Base-by-base conservation (phyloP, 73 alveolate genomes). In the Symbiodinium natans region DNA sequence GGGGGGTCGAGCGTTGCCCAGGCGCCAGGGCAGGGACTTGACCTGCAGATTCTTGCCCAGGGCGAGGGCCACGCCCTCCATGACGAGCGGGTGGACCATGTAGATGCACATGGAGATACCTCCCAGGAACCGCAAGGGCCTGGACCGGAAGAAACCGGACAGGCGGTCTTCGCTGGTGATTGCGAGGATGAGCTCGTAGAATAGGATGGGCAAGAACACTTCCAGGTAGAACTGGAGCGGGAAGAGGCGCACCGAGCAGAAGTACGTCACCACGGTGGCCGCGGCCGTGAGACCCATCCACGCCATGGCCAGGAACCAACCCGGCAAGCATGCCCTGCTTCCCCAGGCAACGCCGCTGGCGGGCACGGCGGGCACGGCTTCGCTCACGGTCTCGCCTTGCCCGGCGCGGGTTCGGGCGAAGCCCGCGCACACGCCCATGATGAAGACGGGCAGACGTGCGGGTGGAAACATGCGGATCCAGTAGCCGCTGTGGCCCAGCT, bases 381-480 rank as follows among this genome's bases (percentile, higher is more conserved):
- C n/a, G 71, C 19, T 19, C 71, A 13, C 19, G 27, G 19, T 52
- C 10, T 10, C 71, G 19, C 27, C 46, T n/a, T n/a, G 87, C 33
- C 39, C 56, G 10, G 21, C 56, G 7, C 39, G 87, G 54, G 39
- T 40, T 15, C 87, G 87, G 56, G 39, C 39, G 46, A 77, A 17
- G 21, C 87, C 87, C 36, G 46, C 31, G 23, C 87, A 77, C 23
- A 77, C 21, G 54, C 87, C 87, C 87, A 77, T 77, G 87, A 77
- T 38, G 87, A 77, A 77, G 39, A 77, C 38, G 54, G 87, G 87
- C 3, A 77, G 56, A 10, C 87, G 87, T 4, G 39, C 19, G 46
- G 38, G 38, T 10, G 87, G 87, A 77, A 9, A 9, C n/a, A n/a
- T n/a, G n/a, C n/a, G n/a, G n/a, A n/a, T n/a, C n/a, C n/a, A n/a